These are phyloP conservation scores for Suillus clintonianus DNA, from an alignment of 768 basidiomycete genomes.

Conservation along the genomic window DNA sequence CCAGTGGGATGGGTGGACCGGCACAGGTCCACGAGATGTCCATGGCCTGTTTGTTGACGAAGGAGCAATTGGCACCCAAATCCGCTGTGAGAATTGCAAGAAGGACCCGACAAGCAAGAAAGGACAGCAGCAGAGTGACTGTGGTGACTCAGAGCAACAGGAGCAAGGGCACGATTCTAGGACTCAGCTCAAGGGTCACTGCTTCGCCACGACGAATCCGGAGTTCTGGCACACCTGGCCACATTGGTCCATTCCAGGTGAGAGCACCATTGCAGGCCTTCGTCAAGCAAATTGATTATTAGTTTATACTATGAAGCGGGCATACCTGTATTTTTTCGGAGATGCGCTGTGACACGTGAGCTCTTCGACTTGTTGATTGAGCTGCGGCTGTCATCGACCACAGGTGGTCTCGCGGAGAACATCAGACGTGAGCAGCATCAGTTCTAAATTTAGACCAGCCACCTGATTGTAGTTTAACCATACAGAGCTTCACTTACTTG, in stretches of 20 bases:
- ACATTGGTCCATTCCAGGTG: slow-evolving; percentile 22
- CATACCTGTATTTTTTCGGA: slow-evolving; percentile 19
- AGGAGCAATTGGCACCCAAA: neutral
- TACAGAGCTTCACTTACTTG: slow-evolving; percentile 24
- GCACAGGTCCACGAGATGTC: neutral
- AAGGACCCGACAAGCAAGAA: neutral
- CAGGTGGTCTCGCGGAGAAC: slow-evolving; percentile 20
- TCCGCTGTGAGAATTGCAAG: neutral
- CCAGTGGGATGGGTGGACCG: slow-evolving; percentile 9
- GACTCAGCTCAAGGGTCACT: slow-evolving; percentile 4
- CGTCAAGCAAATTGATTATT: no score
- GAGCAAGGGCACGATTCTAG: neutral
- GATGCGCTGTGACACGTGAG: slow-evolving; percentile 19
- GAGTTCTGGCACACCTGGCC: slow-evolving; percentile 22
- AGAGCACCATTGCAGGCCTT: neutral
- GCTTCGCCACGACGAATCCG: slow-evolving; percentile 10
- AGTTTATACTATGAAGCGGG: no score
- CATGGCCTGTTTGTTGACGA: slow-evolving; percentile 5
- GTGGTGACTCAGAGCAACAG: no score
- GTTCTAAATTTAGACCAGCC: neutral
- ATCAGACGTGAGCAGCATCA: slow-evolving; percentile 17
- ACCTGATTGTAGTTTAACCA: neutral
- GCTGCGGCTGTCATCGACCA: slow-evolving; percentile 16
- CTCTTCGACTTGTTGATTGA: slow-evolving; percentile 27
- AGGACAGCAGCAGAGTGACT: neutral